These are phyloP conservation scores for Teratosphaeriaceae sp. DNA, from an alignment of 2,329 filamentous ascomycete genomes.

Conservation along the genomic window DNA sequence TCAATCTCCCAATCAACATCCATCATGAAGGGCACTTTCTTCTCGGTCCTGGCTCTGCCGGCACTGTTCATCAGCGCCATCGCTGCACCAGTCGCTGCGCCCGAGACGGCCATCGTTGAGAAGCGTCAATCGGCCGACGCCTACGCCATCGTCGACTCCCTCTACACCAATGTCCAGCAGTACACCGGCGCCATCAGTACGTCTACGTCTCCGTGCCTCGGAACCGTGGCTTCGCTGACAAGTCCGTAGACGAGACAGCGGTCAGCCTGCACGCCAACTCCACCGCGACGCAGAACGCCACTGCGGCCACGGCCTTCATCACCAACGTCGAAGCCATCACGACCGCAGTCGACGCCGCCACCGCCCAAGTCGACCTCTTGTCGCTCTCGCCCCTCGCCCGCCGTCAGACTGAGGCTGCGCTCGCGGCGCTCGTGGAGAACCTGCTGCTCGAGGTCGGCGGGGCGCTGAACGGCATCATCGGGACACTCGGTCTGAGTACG, in stretches of 20 bases:
- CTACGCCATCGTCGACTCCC: constrained; percentile 8
- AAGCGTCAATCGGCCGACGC: constrained; percentile 6
- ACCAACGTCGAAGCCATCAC: constrained; percentile 11
- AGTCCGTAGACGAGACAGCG: constrained; percentile 5
- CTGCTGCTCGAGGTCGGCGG: constrained; percentile 11
- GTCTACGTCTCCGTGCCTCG: not conserved
- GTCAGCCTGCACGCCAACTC: constrained; percentile 3
- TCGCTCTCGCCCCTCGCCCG: not conserved
- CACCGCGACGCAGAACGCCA: constrained; percentile 5
- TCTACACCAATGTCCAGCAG: constrained; percentile 11
- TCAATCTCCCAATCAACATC: not conserved
- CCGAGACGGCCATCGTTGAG: constrained; percentile 4
- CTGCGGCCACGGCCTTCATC: constrained; percentile 8
- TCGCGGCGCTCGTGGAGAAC: constrained; percentile 11
- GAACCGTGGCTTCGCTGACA: constrained; percentile 1
- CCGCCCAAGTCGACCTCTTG: constrained; percentile 2
- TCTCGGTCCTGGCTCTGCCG: constrained; percentile 8
- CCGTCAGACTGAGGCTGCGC: constrained; percentile 8
- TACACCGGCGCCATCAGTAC: constrained; percentile 13
- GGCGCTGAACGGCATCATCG: constrained; percentile 10
- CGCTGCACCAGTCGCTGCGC: constrained; percentile 5
- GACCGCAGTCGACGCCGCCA: constrained; percentile 7
- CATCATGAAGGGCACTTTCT: constrained; percentile 10
- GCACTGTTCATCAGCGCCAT: constrained; percentile 7
- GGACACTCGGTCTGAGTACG: constrained; percentile 10